Evolutionary conservation across 164 flowering plant genomes (phyloP), one percentile per base, ranked within the genome.

Genomic region (Kalanchoe fedtschenkoi): DNA sequence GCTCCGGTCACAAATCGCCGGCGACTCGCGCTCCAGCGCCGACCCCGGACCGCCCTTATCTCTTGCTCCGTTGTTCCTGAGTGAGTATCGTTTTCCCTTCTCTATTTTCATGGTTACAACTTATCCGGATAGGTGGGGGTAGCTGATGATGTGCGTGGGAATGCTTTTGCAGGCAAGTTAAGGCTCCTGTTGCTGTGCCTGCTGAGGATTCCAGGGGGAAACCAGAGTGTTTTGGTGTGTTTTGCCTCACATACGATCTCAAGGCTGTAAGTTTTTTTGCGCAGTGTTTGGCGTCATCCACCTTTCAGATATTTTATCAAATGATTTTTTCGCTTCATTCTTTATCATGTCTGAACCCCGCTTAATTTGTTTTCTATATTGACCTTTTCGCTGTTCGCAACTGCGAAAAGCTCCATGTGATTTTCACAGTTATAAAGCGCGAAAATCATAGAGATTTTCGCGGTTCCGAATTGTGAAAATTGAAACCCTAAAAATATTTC

Each of bases 161-260:
- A 17, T 34, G 62, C 44, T 35, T 62, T 66, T 16, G 53, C 72
- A 88, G 88, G 59, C 73, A 80, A 77, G 84, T 74, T 66, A 76
- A 81, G 66, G 75, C 82, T 1, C 81, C 83, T 1, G 72, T 62
- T 11, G 65, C 79, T 13, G 71, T 72, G 24, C 68, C 60, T 59
- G 26, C 65, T 3, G 73, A 70, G 38, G 76, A 69, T 0, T 56
- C 66, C 4, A 74, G 70, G 58, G 66, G 30, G 62, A 82, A 79
- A 68, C 39, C 74, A 0, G 96, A 86, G 0, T 89, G 98, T 69
- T 91, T 56, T 62, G 98, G 98, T 1, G 91, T 89, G 6, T 91
- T 91, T 68, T 89, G 95, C 68, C 75, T 83, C 59, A 85, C 91
- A 22, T 91, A 91, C 65, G 96, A 89, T 71, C 90, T 91, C 69